A percentile compares a stretch with the other conserved stretches of the same genome.
These are phyloP conservation scores for Quercus glauca DNA, from an alignment of 306 rosid genomes.

Conservation along the genomic window DNA sequence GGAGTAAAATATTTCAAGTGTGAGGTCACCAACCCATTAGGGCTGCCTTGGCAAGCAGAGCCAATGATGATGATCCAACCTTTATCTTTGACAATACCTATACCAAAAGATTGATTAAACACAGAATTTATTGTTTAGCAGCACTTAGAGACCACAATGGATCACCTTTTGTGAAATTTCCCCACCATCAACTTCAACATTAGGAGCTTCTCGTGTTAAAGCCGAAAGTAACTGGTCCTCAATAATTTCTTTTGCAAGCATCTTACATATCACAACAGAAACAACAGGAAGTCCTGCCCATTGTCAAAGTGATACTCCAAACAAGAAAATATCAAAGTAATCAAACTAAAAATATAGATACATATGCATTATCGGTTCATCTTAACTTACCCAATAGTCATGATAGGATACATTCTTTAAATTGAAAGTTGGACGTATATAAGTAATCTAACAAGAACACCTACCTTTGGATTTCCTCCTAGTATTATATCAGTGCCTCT, in stretches of 20 bases:
- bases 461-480: constrained; percentile 97
- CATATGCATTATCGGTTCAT: not conserved
- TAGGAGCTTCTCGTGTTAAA: constrained; percentile 67
- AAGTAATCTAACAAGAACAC: constrained; percentile 24
- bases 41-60: constrained; percentile 81
- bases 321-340: constrained; percentile 13
- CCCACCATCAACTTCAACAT: constrained; percentile 56
- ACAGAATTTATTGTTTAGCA: not conserved
- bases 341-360: constrained; percentile 11
- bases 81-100: constrained; percentile 82
- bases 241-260: constrained; percentile 90
- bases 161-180: constrained; percentile 64
- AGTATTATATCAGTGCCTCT: constrained; percentile 99
- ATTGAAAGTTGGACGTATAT: not conserved
- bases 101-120: constrained; percentile 35
- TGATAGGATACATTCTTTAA: constrained; percentile 5
- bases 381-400: not conserved
- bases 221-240: constrained; percentile 78
- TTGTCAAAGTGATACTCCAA: constrained; percentile 21
- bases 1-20: constrained; percentile 1
- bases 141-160: constrained; percentile 3
- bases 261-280: constrained; percentile 42
- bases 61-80: constrained; percentile 85
- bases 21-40: constrained; percentile 71
- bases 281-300: constrained; percentile 22